Conservation (phyloP, 176 grass and related monocot species). For the Avena atlantica region DNA sequence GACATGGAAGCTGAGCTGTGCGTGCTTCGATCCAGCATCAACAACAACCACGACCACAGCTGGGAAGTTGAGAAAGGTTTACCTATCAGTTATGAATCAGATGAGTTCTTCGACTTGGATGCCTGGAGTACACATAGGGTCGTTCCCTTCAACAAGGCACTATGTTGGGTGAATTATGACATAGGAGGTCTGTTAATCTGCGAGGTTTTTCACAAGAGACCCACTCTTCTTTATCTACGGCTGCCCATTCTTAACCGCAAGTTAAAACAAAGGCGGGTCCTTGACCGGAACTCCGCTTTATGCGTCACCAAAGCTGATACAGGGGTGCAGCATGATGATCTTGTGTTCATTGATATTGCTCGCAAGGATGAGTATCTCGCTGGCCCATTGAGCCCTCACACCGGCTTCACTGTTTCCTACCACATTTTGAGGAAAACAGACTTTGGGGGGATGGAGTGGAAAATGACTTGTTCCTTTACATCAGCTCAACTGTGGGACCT, state of each 20-base stretch:
- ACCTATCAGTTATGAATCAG: background rate
- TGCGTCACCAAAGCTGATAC: background rate
- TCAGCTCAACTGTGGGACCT: background rate
- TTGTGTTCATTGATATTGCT: background rate
- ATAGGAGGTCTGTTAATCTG: background rate
- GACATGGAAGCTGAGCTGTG: too few relatives aligned
- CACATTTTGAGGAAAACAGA: background rate
- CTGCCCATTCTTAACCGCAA: background rate
- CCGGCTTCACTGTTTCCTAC: background rate
- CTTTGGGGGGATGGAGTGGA: background rate
- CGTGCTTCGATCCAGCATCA: background rate
- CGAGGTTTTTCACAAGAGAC: background rate
- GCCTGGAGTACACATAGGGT: background rate
- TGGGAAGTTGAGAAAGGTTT: background rate
- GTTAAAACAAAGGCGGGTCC: background rate
- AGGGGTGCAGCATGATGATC: background rate
- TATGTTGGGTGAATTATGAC: background rate
- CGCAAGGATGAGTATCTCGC: background rate
- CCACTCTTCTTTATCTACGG: background rate
- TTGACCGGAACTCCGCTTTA: background rate
- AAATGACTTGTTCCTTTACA: background rate
- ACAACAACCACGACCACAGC: background rate
- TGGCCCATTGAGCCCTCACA: too few relatives aligned
- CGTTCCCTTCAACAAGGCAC: background rate
- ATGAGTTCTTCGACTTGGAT: background rate